Evolutionary conservation across 2,329 filamentous ascomycete species (phyloP).

Genomic region (Didymella glomerata): DNA sequence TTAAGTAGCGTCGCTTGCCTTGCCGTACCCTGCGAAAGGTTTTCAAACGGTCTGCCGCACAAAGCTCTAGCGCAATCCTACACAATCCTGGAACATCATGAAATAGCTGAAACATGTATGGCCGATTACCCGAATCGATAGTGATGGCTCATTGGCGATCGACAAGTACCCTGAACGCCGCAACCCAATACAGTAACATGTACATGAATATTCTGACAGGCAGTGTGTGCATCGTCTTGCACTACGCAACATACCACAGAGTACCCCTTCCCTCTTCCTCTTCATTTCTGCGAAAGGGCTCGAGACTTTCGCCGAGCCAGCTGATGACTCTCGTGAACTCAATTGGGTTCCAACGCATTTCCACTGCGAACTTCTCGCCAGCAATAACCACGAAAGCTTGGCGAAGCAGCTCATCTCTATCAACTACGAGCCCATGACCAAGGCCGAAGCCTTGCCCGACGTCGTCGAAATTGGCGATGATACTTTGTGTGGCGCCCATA

Average conservation of each 20-base stretch:
- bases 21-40: constrained; percentile 12
- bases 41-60: constrained; percentile 8
- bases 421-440: constrained; percentile 27
- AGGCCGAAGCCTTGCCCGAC: constrained; percentile 38
- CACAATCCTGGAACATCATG: constrained; percentile 21
- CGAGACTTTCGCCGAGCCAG: constrained; percentile 42
- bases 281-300: constrained; percentile 38
- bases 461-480: constrained; percentile 44
- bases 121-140: constrained; percentile 22
- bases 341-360: constrained; percentile 45
- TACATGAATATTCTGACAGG: constrained; percentile 19
- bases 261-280: constrained; percentile 40
- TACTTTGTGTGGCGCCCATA: constrained; percentile 45
- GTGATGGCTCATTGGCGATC: constrained; percentile 19
- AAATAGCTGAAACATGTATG: constrained; percentile 23
- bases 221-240: constrained; percentile 17
- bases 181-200: constrained; percentile 18
- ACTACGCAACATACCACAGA: constrained; percentile 40
- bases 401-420: constrained; percentile 44
- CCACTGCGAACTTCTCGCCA: constrained; percentile 42
- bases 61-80: constrained; percentile 22
- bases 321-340: constrained; percentile 41
- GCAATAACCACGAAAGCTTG: constrained; percentile 47
- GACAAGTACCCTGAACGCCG: constrained; percentile 19
- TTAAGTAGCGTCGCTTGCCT: constrained; percentile 14